Base-by-base conservation (phyloP, 208 protist genomes). In the Trypanosoma melophagium region DNA sequence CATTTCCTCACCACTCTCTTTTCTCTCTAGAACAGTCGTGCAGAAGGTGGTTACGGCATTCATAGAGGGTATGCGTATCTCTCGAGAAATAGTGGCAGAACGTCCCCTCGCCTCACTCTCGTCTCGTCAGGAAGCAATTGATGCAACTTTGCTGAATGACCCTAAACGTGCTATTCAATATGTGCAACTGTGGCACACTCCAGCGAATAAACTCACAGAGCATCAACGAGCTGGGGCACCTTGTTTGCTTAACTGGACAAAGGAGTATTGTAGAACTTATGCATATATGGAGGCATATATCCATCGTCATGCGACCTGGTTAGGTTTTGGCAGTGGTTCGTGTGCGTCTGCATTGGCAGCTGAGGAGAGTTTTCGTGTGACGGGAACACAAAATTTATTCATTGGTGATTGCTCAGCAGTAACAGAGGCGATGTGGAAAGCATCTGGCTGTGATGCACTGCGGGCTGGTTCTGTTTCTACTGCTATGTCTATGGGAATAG, bases 391-490 rank as follows among this genome's bases (percentile, higher is more conserved):
- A 19, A 95, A 95, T 53, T 25, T 84, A 0, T 66, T 86, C 25
- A 86, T 95, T 14, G 89, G 89, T 10, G 89, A 95, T 51, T 70
- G 54, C 31, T 89, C 89, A n/a, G 77, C 69, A 49, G 84, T 90
- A 24, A 78, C 75, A 31, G 71, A 78, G 2, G 66, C 21, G 40
- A 57, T 80, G 66, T 88, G 76, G 77, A 66, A 69, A 12, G 14
- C 40, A 35, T 45, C 45, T 10, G 77, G 77, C 4, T 49, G 52
- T 22, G 76, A 85, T 63, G 71, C 71, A 14, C 70, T 95, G 10
- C 63, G 73, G 8, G 77, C 80, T 0, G 89, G 82, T 19, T 87
- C 80, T 50, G 76, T 89, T 12, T 63, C 70, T 52, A 86, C 80
- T 9, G 76, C 84, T 3, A 81, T 92, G 65, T 61, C 82, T 57